phyloP scores from a whole-genome alignment of 106 monocot genomes.

The Narthecium ossifragum region DNA sequence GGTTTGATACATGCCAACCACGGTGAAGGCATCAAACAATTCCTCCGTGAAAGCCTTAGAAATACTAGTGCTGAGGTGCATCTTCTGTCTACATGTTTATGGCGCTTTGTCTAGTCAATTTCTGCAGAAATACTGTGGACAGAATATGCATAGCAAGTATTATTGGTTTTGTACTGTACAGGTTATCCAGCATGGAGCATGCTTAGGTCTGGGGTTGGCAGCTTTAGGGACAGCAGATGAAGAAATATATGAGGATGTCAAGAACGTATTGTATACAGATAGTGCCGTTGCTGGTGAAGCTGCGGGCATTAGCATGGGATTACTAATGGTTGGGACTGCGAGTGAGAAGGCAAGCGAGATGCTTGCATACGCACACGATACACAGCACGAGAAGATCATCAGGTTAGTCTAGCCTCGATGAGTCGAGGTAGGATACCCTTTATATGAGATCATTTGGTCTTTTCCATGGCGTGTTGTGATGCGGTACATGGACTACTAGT shows the following conservation, averaged over 20 bases:
- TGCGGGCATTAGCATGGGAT: constrained; percentile 98
- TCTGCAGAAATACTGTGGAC: too few relatives aligned
- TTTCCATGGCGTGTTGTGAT: too few relatives aligned
- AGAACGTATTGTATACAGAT: constrained; percentile 84
- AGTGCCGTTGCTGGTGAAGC: constrained; percentile 98
- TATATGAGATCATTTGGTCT: too few relatives aligned
- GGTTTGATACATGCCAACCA: constrained; percentile 99
- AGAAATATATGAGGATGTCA: constrained; percentile 93
- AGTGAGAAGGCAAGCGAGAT: constrained; percentile 95
- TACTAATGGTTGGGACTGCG: constrained; percentile 91
- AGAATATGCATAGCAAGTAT: not conserved
- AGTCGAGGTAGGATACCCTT: too few relatives aligned
- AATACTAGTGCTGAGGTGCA: constrained; percentile 85
- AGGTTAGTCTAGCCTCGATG: constrained; percentile 29
- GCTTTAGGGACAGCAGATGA: constrained; percentile 94
- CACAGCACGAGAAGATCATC: constrained; percentile 98
- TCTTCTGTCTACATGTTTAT: not conserved
- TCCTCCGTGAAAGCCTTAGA: constrained; percentile 85
- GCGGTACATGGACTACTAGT: too few relatives aligned
- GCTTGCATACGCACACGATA: constrained; percentile 99
- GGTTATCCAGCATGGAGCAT: constrained; percentile 99
- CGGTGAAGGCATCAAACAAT: constrained; percentile 95
- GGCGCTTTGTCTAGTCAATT: too few relatives aligned
- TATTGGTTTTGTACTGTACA: constrained; percentile 5
- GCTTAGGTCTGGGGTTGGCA: constrained; percentile 91